Evolutionary conservation across 1,284 basidiomycete genomes (phyloP).

Genomic region (Calocybe gambosa): DNA sequence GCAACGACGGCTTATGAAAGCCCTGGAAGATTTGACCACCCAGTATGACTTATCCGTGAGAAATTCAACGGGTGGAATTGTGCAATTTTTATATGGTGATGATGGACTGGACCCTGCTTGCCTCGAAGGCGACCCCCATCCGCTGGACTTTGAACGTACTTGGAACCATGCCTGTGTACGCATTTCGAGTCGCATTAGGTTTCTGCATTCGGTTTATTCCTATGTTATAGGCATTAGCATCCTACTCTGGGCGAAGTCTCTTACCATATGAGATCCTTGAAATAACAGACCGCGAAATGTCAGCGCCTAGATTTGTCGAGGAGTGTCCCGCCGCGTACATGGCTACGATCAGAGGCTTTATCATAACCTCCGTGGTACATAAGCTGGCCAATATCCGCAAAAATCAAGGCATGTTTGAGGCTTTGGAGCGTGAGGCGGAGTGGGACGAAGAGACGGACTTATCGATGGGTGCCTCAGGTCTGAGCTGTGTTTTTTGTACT

Average conservation of each 20-base stretch:
- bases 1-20: slow-evolving; percentile 98
- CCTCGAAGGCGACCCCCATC: slow-evolving; percentile 90
- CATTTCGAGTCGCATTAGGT: slow-evolving; percentile 11
- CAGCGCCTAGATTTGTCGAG: slow-evolving; percentile 53
- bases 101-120: slow-evolving; percentile 97
- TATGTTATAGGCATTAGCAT: slow-evolving; percentile 51
- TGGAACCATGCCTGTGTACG: slow-evolving; percentile 86
- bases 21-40: slow-evolving; percentile 93
- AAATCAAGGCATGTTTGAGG: slow-evolving; percentile 81
- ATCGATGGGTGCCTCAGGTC: slow-evolving; percentile 69
- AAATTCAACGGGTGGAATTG: slow-evolving; percentile 93
- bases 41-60: slow-evolving; percentile 98
- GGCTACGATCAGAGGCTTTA: slow-evolving; percentile 71
- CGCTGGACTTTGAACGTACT: slow-evolving; percentile 84
- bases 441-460: slow-evolving; percentile 79
- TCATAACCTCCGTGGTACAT: slow-evolving; percentile 64
- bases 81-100: slow-evolving; percentile 97
- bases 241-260: slow-evolving; percentile 56
- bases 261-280: slow-evolving; percentile 87
- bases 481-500: slow-evolving; percentile 15
- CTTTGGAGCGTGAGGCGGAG: slow-evolving; percentile 67
- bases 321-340: slow-evolving; percentile 78
- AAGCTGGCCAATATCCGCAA: slow-evolving; percentile 68
- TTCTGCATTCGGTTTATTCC: background rate
- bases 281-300: slow-evolving; percentile 63